A percentile compares a stretch with the other conserved stretches of the same genome.
phyloP scores from a whole-genome alignment of 371 early-diverging fungal genomes.

The Cokeromyces recurvatus region DNA sequence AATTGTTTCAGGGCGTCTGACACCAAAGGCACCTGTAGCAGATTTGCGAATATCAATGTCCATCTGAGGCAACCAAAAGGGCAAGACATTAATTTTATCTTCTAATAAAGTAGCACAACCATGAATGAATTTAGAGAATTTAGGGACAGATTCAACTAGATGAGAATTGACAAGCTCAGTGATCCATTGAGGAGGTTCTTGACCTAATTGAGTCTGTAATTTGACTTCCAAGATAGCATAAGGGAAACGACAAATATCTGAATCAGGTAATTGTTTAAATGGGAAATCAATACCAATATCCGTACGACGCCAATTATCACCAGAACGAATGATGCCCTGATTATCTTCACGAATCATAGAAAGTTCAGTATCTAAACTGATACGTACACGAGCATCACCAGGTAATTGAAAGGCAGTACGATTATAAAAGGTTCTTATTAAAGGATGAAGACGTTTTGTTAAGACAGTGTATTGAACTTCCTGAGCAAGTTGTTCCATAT shows the following conservation, averaged over 20 bases:
- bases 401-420: slow-evolving; percentile 99
- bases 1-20: slow-evolving; percentile 28
- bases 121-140: slow-evolving; percentile 99
- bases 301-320: slow-evolving; percentile 92
- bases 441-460: slow-evolving; percentile 79
- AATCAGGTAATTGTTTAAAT: slow-evolving; percentile 82
- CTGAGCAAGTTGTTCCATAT: slow-evolving; percentile 72
- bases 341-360: slow-evolving; percentile 97
- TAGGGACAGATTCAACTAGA: slow-evolving; percentile 96
- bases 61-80: slow-evolving; percentile 99
- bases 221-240: slow-evolving; percentile 99
- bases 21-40: slow-evolving; percentile 31
- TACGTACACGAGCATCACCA: slow-evolving; percentile 96
- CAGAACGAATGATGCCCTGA: slow-evolving; percentile 62
- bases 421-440: slow-evolving; percentile 95
- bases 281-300: slow-evolving; percentile 94
- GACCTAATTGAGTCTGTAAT: slow-evolving; percentile 91
- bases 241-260: slow-evolving; percentile 92
- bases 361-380: slow-evolving; percentile 97
- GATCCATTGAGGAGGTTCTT: slow-evolving; percentile 96
- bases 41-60: slow-evolving; percentile 88
- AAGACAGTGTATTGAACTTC: slow-evolving; percentile 83
- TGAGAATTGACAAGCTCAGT: slow-evolving; percentile 84
- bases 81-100: slow-evolving; percentile 83
- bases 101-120: slow-evolving; percentile 94